Evolutionary conservation across 306 rosid genomes (phyloP), one percentile per base, ranked within the genome.

Genomic region (Cicer chorassanicum): DNA sequence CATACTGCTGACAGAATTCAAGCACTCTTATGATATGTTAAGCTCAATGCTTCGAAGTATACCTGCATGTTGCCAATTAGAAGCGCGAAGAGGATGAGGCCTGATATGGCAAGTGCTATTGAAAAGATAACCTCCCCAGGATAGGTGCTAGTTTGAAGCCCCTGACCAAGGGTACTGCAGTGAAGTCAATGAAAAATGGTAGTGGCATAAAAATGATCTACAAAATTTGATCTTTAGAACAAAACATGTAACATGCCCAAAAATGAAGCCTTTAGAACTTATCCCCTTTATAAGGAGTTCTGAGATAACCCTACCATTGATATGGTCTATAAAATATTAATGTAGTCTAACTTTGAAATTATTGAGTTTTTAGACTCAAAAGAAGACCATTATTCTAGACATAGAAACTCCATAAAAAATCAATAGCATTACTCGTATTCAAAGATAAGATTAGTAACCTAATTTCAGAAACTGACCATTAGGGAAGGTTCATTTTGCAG

Each of bases 21-120:
- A 49, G 44, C 72, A 73, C 24, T 46, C 65, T 73, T 60, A 63
- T 41, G 16, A 57, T 68, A 62, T 2, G 41, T 59, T 55, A 48
- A 65, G 62, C 24, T 73, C 40, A 72, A 19, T 45, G 56, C 42
- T 61, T 67, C 43, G 57, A 78, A 55, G 83, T 59, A 81, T 84
- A 94, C 99, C 99, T 94, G 99, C 99, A 94, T 94, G 84, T 94
- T 94, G 74, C 99, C 99, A 78, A 94, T 94, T 65, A 94, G 88
- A 82, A 94, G 99, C 1, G 97, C 99, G 66, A 94, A 92, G 80
- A 94, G 99, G 84, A 94, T 94, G 80, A 94, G 96, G 53, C 99
- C 99, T 24, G 66, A 69, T 77, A 94, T 88, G 70, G 97, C 99
- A 6, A 94, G 89, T 39, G 93, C 87, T 49, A 94, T 94, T 63